Base-by-base conservation (phyloP, 768 basidiomycete species). In the Phanerochaete carnosa region DNA sequence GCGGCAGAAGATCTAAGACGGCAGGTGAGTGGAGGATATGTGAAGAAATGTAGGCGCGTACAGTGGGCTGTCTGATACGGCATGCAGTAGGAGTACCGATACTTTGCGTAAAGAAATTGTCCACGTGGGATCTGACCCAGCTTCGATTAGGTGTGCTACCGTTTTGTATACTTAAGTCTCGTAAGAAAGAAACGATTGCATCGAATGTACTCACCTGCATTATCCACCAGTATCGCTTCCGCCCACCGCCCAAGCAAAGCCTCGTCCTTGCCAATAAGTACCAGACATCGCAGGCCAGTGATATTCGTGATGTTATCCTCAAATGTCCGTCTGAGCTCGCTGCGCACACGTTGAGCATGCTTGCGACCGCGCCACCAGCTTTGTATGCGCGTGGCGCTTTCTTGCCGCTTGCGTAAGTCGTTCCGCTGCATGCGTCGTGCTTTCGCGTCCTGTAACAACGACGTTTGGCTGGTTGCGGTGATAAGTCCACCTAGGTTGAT, bases 401-500 rank as follows among this genome's bases (percentile, higher is more conserved):
- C 89, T 49, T 81, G 77, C 59, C 79, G 77, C 49, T 76, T 78
- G 62, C 85, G 83, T 23, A 75, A 74, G 55, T 83, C 81, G 29
- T 79, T 74, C 30, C 91, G 79, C 66, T 89, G 85, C 32, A 76
- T 72, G 33, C 90, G 76, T 56, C 81, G 80, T 22, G 80, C 79
- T 65, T 83, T 87, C 22, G 87, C 90, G 55, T 82, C 77, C 65
- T 82, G 79, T 51, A 92, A 75, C 67, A 94, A 81, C 35, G 81
- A 74, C 15, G 79, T 73, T 45, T 86, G 81, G 0, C 83, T 80
- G 6, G 83, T 67, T 1, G 77, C 79, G 22, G 80, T 71, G 0
- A 77, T 80, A 1, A 81, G 72, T 1, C 92, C 92, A 16, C 92
- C 92, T 22, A 93, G 80, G 69, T 93, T 92, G 64, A 93, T 93